phyloP scores from a whole-genome alignment of 208 protist genomes.

The Trypanosoma avium region DNA sequence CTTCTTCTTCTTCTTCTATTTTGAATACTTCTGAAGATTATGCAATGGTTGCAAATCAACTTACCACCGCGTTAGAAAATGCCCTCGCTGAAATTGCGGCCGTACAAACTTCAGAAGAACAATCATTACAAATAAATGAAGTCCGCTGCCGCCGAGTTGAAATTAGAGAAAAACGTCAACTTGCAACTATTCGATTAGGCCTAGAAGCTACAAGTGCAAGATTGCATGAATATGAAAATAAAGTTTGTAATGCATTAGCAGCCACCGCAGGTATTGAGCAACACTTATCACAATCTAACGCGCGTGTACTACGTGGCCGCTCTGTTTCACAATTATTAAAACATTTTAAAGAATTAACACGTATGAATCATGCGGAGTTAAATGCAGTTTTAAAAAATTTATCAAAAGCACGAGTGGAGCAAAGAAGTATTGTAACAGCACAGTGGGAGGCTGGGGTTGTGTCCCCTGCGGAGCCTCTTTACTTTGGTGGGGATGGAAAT shows the following conservation, averaged over 20 bases:
- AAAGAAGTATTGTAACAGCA: slow-evolving; percentile 54
- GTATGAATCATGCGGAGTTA: slow-evolving; percentile 47
- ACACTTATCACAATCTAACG: slow-evolving; percentile 80
- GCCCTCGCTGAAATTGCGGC: slow-evolving; percentile 49
- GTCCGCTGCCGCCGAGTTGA: slow-evolving; percentile 72
- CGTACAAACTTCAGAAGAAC: slow-evolving; percentile 53
- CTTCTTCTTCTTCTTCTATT: no score
- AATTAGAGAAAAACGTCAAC: slow-evolving; percentile 64
- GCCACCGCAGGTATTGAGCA: slow-evolving; percentile 87
- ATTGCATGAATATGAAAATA: slow-evolving; percentile 79
- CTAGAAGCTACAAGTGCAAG: slow-evolving; percentile 71
- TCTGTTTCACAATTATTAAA: slow-evolving; percentile 71
- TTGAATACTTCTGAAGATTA: slow-evolving; percentile 35
- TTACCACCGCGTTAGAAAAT: slow-evolving; percentile 49
- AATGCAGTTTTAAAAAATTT: slow-evolving; percentile 50
- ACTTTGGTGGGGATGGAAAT: slow-evolving; percentile 38
- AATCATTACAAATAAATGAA: slow-evolving; percentile 44
- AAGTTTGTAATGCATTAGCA: slow-evolving; percentile 77
- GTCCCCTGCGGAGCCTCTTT: slow-evolving; percentile 57
- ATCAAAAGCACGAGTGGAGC: slow-evolving; percentile 52
- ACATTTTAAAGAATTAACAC: slow-evolving; percentile 72
- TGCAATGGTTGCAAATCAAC: slow-evolving; percentile 32
- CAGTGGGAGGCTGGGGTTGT: slow-evolving; percentile 61
- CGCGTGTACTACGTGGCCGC: slow-evolving; percentile 73
- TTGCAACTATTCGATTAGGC: slow-evolving; percentile 74